Conservation (phyloP, 129 eudicot genomes). For the Saussurea involucrata region DNA sequence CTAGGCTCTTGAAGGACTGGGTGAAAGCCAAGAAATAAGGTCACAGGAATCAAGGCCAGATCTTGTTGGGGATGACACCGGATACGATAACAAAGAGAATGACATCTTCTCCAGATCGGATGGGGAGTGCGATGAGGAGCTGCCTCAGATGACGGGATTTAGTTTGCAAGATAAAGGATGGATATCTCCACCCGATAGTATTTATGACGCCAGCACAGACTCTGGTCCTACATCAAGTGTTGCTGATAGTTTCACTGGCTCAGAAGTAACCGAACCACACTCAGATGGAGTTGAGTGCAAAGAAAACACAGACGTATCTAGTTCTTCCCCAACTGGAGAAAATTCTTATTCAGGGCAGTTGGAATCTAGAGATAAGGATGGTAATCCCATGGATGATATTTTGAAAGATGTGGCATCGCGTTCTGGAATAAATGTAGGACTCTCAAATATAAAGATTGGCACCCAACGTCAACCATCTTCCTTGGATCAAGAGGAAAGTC, state of each 20-base stretch:
- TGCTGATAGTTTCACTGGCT: constrained; percentile 45
- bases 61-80: constrained; percentile 39
- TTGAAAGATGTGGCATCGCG: constrained; percentile 20
- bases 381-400: constrained; percentile 11
- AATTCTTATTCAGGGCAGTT: constrained; percentile 15
- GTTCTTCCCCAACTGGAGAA: constrained; percentile 27
- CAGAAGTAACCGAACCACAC: constrained; percentile 39
- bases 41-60: constrained; percentile 61
- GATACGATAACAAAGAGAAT: constrained; percentile 41
- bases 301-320: constrained; percentile 29
- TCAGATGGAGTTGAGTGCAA: constrained; percentile 29
- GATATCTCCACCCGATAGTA: constrained; percentile 91
- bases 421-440: constrained; percentile 34
- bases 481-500: constrained; percentile 35
- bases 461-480: constrained; percentile 31
- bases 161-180: constrained; percentile 74
- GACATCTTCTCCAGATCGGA: constrained; percentile 38
- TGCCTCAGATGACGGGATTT: constrained; percentile 29
- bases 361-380: constrained; percentile 38
- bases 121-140: constrained; percentile 40
- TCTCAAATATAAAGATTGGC: constrained; percentile 30
- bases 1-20: constrained; percentile 96
- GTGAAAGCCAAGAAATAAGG: constrained; percentile 71
- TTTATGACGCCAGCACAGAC: constrained; percentile 60
- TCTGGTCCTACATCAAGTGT: constrained; percentile 47